Evolutionary conservation across 208 protist genomes (phyloP).

Genomic region (Herpetomonas samuelpessoai): DNA sequence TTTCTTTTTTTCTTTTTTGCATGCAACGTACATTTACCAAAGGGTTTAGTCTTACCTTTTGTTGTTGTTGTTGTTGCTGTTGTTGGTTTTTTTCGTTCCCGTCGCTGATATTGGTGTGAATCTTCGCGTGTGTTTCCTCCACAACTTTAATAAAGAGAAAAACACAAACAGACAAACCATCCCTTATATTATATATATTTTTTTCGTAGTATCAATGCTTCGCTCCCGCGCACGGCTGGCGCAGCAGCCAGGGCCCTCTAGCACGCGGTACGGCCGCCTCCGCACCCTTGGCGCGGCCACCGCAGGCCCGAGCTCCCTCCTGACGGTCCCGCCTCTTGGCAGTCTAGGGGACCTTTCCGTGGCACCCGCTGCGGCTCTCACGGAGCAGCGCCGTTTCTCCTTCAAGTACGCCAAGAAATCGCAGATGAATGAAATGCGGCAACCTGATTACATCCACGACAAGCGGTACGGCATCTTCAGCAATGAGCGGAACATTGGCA

Average conservation of each 20-base stretch:
- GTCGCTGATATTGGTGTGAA: too few species aligned
- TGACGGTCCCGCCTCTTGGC: too few species aligned
- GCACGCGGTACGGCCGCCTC: neutral
- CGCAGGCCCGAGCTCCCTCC: neutral
- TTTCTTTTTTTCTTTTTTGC: neutral
- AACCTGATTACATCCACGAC: constrained; percentile 83
- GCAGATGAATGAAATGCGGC: constrained; percentile 78
- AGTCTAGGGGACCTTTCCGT: too few species aligned
- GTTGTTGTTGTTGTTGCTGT: too few species aligned
- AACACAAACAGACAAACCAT: constrained; percentile 3
- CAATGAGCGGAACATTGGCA: constrained; percentile 71
- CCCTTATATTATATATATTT: neutral
- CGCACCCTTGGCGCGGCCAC: neutral
- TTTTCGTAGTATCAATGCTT: neutral
- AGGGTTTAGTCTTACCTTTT: too few species aligned
- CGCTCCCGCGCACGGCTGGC: neutral
- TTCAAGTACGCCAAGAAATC: constrained; percentile 85
- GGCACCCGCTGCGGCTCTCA: constrained; percentile 8
- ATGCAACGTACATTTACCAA: too few species aligned
- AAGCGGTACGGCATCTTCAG: constrained; percentile 85
- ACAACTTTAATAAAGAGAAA: constrained; percentile 1
- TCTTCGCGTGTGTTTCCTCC: too few species aligned
- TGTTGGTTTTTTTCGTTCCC: too few species aligned
- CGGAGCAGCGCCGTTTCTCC: constrained; percentile 64
- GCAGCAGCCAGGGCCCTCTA: neutral